These are phyloP conservation scores for Fusarium concolor DNA, from an alignment of 2,329 filamentous ascomycete species.

Conservation along the genomic window DNA sequence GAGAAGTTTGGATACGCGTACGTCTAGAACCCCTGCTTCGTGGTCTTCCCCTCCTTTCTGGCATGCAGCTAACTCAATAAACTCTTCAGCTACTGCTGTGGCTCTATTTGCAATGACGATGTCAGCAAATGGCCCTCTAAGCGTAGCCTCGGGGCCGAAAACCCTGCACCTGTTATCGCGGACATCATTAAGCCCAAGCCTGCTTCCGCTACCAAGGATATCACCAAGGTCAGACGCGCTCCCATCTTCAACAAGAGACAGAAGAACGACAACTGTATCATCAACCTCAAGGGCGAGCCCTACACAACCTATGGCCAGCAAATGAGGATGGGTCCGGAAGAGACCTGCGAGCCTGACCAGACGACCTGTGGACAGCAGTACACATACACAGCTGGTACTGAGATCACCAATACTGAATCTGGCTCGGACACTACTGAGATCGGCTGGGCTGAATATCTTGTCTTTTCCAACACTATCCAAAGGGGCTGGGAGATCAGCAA, in stretches of 20 bases:
- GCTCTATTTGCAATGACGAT: constrained; percentile 2
- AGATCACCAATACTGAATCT: neutral
- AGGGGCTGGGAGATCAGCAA: constrained; percentile 12
- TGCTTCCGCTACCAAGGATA: neutral
- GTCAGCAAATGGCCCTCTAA: neutral
- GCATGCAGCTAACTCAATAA: neutral
- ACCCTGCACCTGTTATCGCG: neutral
- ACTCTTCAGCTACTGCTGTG: neutral
- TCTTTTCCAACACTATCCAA: constrained; percentile 11
- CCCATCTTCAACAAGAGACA: constrained; percentile 7
- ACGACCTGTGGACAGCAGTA: constrained; percentile 12
- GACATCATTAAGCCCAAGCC: constrained; percentile 4
- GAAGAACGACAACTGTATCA: constrained; percentile 4
- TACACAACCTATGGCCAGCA: constrained; percentile 18
- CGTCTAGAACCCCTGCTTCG: neutral
- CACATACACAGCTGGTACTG: constrained; percentile 7
- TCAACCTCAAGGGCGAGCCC: constrained; percentile 12
- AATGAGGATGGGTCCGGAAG: neutral
- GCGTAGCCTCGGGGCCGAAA: neutral
- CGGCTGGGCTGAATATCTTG: constrained; percentile 9
- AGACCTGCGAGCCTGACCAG: neutral
- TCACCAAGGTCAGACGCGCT: constrained; percentile 6
- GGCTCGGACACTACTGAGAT: constrained; percentile 7
- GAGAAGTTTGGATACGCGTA: constrained; percentile 10
- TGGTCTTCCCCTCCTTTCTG: fast-evolving